Evolutionary conservation across 441 rosid genomes (phyloP), one percentile per base, ranked within the genome.

Genomic region (Geranium incanum): DNA sequence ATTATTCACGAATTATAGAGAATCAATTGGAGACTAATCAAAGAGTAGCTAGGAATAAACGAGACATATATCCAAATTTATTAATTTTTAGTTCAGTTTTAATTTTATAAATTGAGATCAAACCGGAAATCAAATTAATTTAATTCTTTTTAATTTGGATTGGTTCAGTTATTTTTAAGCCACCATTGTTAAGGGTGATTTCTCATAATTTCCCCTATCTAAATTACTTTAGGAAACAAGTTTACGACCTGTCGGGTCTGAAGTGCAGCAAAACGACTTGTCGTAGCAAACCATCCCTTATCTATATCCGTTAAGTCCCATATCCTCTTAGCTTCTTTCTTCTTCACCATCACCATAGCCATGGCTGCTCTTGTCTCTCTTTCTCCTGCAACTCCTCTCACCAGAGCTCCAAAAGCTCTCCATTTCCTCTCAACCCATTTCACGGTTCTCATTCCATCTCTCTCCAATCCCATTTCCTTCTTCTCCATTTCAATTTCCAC

Each of bases 331-430:
- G n/a, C n/a, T 52, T 52, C 52, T 45, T 11, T 3, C 2, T 18
- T 74, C 70, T 1, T 2, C 33, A 28, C 3, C 33, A 28, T 2
- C 33, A 28, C 33, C 33, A 28, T 2, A 28, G 12, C 85, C 76
- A 87, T 88, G 89, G 94, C 89, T 37, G 39, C 77, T 72, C 80
- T 88, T 52, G 78, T 86, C 69, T 80, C 88, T 0, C 6, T 84
- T 69, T 75, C 91, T 62, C 73, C 85, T 18, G 18, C 60, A 62
- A 72, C 73, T 21, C 75, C 85, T 16, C 78, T 73, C 0, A 70
- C 59, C 65, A 71, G 81, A 71, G 76, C 73, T 6, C 69, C 78
- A 36, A 16, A 62, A 11, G 69, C 72, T 68, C 75, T 72, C 38
- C 57, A 33, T 12, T 74, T 45, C 59, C 75, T 83, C 21, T 78